Evolutionary conservation across 192 early-diverging fungal genomes (phyloP).

Genomic region (Gryganskiella cystojenkinii): DNA sequence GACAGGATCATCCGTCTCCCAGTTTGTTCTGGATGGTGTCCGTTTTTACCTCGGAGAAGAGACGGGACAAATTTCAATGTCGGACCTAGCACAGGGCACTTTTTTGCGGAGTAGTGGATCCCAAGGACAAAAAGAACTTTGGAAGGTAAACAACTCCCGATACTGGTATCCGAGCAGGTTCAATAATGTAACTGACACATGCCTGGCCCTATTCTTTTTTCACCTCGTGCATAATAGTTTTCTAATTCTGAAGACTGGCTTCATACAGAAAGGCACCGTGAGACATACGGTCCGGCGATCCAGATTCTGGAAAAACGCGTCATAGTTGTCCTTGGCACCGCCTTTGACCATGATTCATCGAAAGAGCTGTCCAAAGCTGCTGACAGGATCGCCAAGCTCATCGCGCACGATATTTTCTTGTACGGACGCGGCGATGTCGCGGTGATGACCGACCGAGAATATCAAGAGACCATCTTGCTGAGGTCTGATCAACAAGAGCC

Average conservation of each 20-base stretch:
- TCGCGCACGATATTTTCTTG: constrained; percentile 73
- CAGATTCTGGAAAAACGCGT: constrained; percentile 34
- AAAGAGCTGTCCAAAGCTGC: constrained; percentile 22
- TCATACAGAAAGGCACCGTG: constrained; percentile 60
- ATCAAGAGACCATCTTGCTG: constrained; percentile 45
- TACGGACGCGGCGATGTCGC: constrained; percentile 70
- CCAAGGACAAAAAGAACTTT: not conserved
- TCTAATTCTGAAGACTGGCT: constrained; percentile 22
- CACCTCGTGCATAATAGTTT: too few relatives aligned
- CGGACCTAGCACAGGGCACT: not conserved
- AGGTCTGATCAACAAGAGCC: constrained; percentile 3
- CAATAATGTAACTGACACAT: too few relatives aligned
- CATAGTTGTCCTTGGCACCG: constrained; percentile 24
- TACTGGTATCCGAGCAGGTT: too few relatives aligned
- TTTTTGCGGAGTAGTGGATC: constrained; percentile 12
- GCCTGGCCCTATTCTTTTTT: too few relatives aligned
- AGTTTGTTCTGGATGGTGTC: constrained; percentile 37
- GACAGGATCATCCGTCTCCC: constrained; percentile 5
- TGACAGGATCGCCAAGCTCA: constrained; percentile 62
- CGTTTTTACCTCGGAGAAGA: constrained; percentile 53
- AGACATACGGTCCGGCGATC: constrained; percentile 74
- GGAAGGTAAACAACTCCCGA: too few relatives aligned
- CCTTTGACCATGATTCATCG: constrained; percentile 21
- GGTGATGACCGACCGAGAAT: constrained; percentile 68
- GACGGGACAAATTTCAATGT: not conserved